Percentiles rank a stretch among this genome's conserved stretches.
Evolutionary conservation across 2,329 filamentous ascomycete genomes (phyloP).

Genomic region (Colletotrichum musae): DNA sequence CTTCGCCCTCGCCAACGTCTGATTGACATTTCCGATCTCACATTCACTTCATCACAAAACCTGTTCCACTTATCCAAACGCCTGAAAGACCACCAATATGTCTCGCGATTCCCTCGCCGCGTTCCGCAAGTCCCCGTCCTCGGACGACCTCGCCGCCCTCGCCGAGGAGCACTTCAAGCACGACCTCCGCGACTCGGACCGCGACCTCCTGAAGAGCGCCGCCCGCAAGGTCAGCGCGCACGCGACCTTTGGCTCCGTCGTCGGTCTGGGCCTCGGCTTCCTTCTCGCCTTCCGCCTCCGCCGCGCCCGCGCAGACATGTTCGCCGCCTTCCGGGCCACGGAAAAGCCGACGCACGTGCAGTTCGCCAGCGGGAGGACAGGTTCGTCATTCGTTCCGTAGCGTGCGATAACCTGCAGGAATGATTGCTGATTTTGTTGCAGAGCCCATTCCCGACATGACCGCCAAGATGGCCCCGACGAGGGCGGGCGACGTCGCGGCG

Average conservation of each 20-base stretch:
- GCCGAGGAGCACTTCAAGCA: conserved; percentile 72
- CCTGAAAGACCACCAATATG: conserved; percentile 21
- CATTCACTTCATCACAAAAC: neutral
- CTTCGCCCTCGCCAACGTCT: neutral
- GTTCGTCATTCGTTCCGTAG: conserved; percentile 48
- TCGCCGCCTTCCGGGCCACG: conserved; percentile 71
- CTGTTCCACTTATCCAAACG: neutral
- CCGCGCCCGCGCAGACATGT: conserved; percentile 69
- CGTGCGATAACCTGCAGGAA: no score
- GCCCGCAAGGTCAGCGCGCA: conserved; percentile 68
- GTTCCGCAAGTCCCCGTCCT: conserved; percentile 51
- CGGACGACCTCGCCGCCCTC: conserved; percentile 66
- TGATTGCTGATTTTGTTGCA: conserved; percentile 43
- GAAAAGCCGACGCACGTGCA: conserved; percentile 74
- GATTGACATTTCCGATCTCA: neutral
- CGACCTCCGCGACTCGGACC: conserved; percentile 68
- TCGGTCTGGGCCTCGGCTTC: conserved; percentile 72
- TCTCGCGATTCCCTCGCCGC: conserved; percentile 48
- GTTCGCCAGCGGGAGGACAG: conserved; percentile 73
- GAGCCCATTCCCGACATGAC: conserved; percentile 75
- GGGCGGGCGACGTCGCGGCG: conserved; percentile 72
- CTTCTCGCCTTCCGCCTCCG: conserved; percentile 71
- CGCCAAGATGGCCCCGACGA: conserved; percentile 68
- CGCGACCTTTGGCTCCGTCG: conserved; percentile 70
- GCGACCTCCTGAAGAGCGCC: conserved; percentile 69